Percentiles rank a stretch among this genome's conserved stretches.
Conservation (phyloP, 164 flowering plant genomes). For the Brasenia schreberi region DNA sequence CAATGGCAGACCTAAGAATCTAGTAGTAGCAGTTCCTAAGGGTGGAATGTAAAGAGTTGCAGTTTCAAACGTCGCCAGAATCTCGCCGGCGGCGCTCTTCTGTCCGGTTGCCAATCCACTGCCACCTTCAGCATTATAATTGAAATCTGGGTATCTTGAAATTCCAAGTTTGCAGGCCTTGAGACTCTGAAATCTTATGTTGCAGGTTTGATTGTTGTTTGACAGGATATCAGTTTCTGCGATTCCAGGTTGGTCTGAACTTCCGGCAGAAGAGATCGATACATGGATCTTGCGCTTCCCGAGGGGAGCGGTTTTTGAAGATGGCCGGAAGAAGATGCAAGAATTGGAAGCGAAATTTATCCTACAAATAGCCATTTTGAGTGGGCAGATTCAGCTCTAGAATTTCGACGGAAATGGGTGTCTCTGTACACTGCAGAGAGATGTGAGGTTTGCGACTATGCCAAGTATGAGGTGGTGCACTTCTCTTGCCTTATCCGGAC, state of each 20-base stretch:
- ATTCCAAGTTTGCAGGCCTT: conserved; percentile 71
- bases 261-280: conserved; percentile 7
- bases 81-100: conserved; percentile 5
- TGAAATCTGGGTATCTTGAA: conserved; percentile 68
- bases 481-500: neutral
- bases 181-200: conserved; percentile 49
- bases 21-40: conserved; percentile 47
- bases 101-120: conserved; percentile 44
- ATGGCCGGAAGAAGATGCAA: conserved; percentile 5
- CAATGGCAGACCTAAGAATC: conserved; percentile 80
- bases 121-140: conserved; percentile 68
- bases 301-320: conserved; percentile 3
- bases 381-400: neutral
- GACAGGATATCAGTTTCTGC: conserved; percentile 10
- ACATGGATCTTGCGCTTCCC: conserved; percentile 6
- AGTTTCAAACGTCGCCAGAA: conserved; percentile 43
- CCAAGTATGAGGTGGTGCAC: neutral
- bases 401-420: no score
- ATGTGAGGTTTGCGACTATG: neutral
- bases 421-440: neutral
- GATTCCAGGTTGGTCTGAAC: conserved; percentile 15
- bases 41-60: conserved; percentile 62
- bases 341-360: neutral
- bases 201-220: conserved; percentile 14
- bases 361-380: neutral